Evolutionary conservation across 352 stramenopile species (phyloP), one percentile per base, ranked within the genome.

Genomic region (Lagenidium sp.): DNA sequence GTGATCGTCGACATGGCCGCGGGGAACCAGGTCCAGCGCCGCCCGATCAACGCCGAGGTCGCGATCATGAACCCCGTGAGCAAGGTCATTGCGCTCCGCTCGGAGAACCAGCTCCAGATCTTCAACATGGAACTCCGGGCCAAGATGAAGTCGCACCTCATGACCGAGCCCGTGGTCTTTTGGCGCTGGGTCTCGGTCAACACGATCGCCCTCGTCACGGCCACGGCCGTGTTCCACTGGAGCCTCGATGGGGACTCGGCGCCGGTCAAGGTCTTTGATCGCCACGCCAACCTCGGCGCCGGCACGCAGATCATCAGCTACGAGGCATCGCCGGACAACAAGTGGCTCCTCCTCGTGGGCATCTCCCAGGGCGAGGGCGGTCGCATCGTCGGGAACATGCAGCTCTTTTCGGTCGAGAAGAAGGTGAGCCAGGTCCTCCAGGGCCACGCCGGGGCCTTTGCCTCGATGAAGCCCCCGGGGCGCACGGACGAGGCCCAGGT

Each of bases 251-350:
- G 82, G 36, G 80, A 91, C 53, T 79, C 74, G 15, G 53, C 91
- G 25, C 96, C 97, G 6, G 63, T 68, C 15, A 99, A 99, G 78
- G 67, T 99, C 16, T 99, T 99, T 66, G 96, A 99, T 67, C 92
- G 97, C 41, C 95, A 99, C 60, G 73, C 84, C 12, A 97, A 80
- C 42, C 65, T 99, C 13, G 80, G 81, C 25, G 57, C 85, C 1
- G 95, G 94, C 45, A 97, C 85, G 34, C 96, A 99, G 65, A 98
- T 99, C 57, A 99, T 99, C 74, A 98, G 97, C 65, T 99, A 99
- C 75, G 82, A 97, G 52, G 96, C 98, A 21, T 98, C 90, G 47
- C 74, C 75, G 4, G 96, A 99, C 69, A 83, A 82, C 41, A 98
- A 99, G 65, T 99, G 97, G 97, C 97, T 97, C 69, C 73, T 99